Conservation (phyloP, 441 rosid species). For the Sinapis alba region DNA sequence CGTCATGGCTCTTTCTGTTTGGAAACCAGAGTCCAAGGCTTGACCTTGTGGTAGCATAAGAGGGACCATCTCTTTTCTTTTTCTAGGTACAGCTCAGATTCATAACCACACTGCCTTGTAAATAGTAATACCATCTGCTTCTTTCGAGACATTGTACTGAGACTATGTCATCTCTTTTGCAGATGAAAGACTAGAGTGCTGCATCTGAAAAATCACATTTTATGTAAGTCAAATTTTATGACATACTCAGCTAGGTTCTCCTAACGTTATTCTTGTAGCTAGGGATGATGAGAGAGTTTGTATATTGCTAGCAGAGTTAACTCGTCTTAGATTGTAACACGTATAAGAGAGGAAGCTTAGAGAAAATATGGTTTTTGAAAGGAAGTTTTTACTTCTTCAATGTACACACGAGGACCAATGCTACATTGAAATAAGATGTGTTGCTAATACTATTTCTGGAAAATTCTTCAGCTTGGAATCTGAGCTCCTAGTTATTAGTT, state of each 20-base stretch:
- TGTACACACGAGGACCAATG: conserved; percentile 38
- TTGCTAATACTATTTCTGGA: conserved; percentile 34
- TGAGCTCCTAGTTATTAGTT: conserved; percentile 31
- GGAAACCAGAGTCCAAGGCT: conserved; percentile 60
- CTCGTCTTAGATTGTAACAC: conserved; percentile 29
- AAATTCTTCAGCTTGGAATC: conserved; percentile 30
- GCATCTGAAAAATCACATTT: background rate
- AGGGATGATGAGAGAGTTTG: conserved; percentile 34
- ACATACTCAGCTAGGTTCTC: conserved; percentile 29
- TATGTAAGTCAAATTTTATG: conserved; percentile 18
- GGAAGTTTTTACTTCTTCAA: conserved; percentile 27
- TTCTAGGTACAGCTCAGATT: conserved; percentile 17
- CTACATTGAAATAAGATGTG: conserved; percentile 32
- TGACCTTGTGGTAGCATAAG: conserved; percentile 14
- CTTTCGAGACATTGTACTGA: conserved; percentile 2
- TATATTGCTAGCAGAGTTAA: conserved; percentile 30
- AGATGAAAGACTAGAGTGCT: conserved; percentile 22
- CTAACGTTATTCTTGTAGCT: conserved; percentile 34
- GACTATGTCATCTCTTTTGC: conserved; percentile 22
- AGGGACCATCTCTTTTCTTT: background rate
- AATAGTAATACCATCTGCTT: background rate
- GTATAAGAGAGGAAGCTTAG: conserved; percentile 31
- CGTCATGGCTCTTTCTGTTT: conserved; percentile 69
- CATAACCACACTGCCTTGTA: background rate
- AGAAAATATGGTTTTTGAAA: conserved; percentile 12